Conservation (phyloP, 352 stramenopile genomes). For the Phytophthora sp. region DNA sequence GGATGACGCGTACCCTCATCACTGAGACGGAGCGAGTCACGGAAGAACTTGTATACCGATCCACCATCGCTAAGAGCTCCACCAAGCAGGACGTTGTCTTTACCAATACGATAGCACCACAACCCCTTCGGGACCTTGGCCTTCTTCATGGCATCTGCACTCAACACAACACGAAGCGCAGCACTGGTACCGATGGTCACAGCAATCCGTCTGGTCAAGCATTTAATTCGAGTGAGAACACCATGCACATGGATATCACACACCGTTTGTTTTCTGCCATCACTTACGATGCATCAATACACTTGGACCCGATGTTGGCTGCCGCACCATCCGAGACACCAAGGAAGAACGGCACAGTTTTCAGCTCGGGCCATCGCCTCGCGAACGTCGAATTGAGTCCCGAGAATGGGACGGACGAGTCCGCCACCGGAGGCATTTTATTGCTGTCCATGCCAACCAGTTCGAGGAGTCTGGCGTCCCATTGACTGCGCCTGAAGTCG, state of each 20-base stretch:
- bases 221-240: constrained; percentile 8
- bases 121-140: constrained; percentile 88
- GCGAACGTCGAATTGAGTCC: constrained; percentile 58
- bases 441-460: constrained; percentile 70
- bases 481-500: constrained; percentile 87
- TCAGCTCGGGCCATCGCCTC: constrained; percentile 80
- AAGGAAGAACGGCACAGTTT: constrained; percentile 80
- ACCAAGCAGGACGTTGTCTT: constrained; percentile 89
- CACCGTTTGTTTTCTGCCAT: background rate
- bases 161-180: constrained; percentile 91
- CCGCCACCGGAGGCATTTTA: constrained; percentile 75
- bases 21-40: constrained; percentile 68
- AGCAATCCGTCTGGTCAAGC: constrained; percentile 75
- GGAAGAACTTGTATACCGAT: constrained; percentile 94
- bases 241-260: too few relatives aligned
- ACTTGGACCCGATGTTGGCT: constrained; percentile 96
- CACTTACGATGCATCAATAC: constrained; percentile 71
- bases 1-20: constrained; percentile 43
- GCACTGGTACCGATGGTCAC: constrained; percentile 96
- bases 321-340: constrained; percentile 93
- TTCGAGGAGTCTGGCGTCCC: constrained; percentile 83
- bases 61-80: constrained; percentile 96
- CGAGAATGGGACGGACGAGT: constrained; percentile 70
- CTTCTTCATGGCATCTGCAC: constrained; percentile 46
- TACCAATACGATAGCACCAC: constrained; percentile 94